Evolutionary conservation across 2,329 filamentous ascomycete genomes (phyloP).

Genomic region (Sporothrix inflata): DNA sequence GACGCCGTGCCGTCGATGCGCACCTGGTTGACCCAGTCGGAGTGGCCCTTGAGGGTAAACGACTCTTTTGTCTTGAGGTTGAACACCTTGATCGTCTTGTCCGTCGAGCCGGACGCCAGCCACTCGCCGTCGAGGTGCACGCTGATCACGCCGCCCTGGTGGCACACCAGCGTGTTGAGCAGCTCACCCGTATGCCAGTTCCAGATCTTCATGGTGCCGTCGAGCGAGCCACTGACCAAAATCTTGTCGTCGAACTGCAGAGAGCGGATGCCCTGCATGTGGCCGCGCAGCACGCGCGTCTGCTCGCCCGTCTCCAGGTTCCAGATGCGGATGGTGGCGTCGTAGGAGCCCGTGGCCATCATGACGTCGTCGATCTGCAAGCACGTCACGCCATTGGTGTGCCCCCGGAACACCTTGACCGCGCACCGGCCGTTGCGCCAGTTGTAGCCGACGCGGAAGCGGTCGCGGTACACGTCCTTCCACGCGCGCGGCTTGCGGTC

Average conservation of each 20-base stretch:
- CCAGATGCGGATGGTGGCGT: constrained; percentile 95
- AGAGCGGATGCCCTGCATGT: constrained; percentile 80
- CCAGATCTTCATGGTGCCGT: constrained; percentile 89
- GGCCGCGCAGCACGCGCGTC: constrained; percentile 80
- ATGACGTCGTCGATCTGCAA: constrained; percentile 77
- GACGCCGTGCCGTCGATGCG: constrained; percentile 75
- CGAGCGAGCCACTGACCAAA: constrained; percentile 86
- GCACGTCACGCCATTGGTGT: constrained; percentile 80
- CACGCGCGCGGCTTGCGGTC: constrained; percentile 69
- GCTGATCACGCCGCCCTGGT: constrained; percentile 80
- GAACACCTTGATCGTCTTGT: constrained; percentile 89
- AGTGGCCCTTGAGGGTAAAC: constrained; percentile 79
- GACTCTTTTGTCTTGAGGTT: constrained; percentile 84
- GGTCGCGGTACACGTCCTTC: constrained; percentile 97
- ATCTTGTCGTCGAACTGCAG: constrained; percentile 93
- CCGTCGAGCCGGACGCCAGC: constrained; percentile 85
- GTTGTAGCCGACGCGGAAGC: constrained; percentile 91
- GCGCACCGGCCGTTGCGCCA: constrained; percentile 95
- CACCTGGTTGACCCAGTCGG: constrained; percentile 96
- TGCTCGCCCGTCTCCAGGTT: constrained; percentile 86
- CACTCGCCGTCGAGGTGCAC: constrained; percentile 85
- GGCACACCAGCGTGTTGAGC: constrained; percentile 77
- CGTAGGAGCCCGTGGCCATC: constrained; percentile 92
- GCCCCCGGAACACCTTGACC: constrained; percentile 79
- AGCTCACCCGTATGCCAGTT: constrained; percentile 93